Percentiles rank a stretch among this genome's conserved stretches.
These are phyloP conservation scores for Gracilariopsis chorda DNA, from an alignment of 23 red algal species.

Conservation along the genomic window DNA sequence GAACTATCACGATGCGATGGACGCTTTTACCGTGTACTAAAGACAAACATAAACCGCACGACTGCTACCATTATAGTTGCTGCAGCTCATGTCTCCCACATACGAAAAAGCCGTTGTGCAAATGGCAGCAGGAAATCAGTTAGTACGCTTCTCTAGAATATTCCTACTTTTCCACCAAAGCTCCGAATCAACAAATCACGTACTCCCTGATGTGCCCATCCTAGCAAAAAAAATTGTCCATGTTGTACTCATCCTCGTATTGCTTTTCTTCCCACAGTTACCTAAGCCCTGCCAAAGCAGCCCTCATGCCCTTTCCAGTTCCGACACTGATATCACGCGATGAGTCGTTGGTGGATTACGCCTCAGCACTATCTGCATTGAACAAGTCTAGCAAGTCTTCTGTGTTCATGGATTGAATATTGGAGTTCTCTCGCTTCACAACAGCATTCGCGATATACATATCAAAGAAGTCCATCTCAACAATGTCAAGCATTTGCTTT, in stretches of 20 bases:
- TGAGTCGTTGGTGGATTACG: neutral
- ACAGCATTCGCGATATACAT: slow-evolving; percentile 85
- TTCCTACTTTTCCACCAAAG: too few species aligned
- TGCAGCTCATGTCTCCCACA: too few species aligned
- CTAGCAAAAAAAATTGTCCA: slow-evolving; percentile 69
- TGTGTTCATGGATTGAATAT: slow-evolving; percentile 81
- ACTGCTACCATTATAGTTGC: too few species aligned
- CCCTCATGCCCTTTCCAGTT: slow-evolving; percentile 57
- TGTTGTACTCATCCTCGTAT: slow-evolving; percentile 81
- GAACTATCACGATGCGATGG: too few species aligned
- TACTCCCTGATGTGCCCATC: slow-evolving; percentile 24
- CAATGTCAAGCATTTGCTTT: slow-evolving; percentile 87
- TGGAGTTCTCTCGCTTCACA: slow-evolving; percentile 91
- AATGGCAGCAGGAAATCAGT: neutral
- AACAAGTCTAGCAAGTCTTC: slow-evolving; percentile 77
- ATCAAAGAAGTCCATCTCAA: slow-evolving; percentile 86
- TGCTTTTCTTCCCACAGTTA: slow-evolving; percentile 91
- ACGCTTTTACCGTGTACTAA: too few species aligned
- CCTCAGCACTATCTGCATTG: slow-evolving; percentile 58
- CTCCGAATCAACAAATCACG: too few species aligned
- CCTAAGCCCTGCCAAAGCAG: slow-evolving; percentile 39
- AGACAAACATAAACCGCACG: too few species aligned
- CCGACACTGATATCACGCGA: slow-evolving; percentile 7
- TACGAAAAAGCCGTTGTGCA: neutral
- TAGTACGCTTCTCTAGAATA: too few species aligned